Evolutionary conservation across 208 protist species (phyloP), one percentile per base, ranked within the genome.

Genomic region (Plasmodiophora brassicae): DNA sequence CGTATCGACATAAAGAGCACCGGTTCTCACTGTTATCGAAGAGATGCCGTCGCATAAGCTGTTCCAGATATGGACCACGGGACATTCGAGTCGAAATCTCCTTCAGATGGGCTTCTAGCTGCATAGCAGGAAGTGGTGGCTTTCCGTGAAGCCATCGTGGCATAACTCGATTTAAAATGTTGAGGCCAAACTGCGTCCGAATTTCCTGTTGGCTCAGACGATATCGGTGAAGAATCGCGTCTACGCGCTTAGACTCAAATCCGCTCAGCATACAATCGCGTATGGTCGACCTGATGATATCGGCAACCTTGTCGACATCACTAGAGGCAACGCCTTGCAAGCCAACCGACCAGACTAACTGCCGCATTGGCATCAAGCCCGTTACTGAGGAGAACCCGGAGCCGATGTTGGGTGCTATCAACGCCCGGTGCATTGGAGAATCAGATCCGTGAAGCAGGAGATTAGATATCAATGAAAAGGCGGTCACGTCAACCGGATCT

Each of bases 141-240:
- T 14, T 57, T 5, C 10, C 65, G 5, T n/a, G 32, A 44, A 32
- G 65, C 65, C 20, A 78, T 38, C 65, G 65, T 44, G 32, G 32
- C 65, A 78, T 14, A 78, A 78, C 41, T 32, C 65, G 5, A 78
- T 78, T 44, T 44, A 78, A 38, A 38, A 78, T 5, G 10, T 78
- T n/a, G 32, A 78, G n/a, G 5, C 65, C 65, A n/a, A 78, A 44
- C 10, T 78, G 32, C 14, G 65, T 78, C 65, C 41, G 32, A n/a
- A 78, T 38, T 38, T 78, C 65, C n/a, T 78, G 5, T 32, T 78
- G 65, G 5, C 41, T 38, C n/a, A 78, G n/a, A 14, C 65, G 65
- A 44, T 86, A 85, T 86, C 57, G 41, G 41, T 89, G 72, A 0
- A 89, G 36, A 0, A 87, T 1, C 41, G 41, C 78, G 1, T 89